Evolutionary conservation across 495 filamentous ascomycete genomes (phyloP).

Genomic region (Talaromyces stipitatus): DNA sequence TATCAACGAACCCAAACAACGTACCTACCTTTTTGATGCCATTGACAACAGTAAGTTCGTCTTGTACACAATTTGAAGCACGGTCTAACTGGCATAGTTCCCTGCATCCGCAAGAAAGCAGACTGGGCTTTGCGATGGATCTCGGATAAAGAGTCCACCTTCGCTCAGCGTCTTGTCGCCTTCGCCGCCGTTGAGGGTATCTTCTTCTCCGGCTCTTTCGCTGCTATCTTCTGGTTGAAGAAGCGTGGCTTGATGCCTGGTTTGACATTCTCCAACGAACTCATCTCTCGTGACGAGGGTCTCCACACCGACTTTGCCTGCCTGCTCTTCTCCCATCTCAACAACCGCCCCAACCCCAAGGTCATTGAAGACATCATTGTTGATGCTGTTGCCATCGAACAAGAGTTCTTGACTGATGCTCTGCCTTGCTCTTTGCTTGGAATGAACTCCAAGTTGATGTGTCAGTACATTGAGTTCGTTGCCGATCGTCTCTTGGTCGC

Average conservation of each 20-base stretch:
- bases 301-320: constrained; percentile 99
- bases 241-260: constrained; percentile 99
- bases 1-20: constrained; percentile 96
- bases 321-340: constrained; percentile 90
- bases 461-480: constrained; percentile 99
- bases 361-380: constrained; percentile 80
- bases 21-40: constrained; percentile 92
- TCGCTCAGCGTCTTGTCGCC: constrained; percentile 90
- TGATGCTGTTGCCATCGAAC: constrained; percentile 89
- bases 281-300: constrained; percentile 98
- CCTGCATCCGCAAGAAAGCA: constrained; percentile 94
- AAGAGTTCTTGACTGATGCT: constrained; percentile 96
- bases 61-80: neutral
- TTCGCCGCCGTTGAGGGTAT: constrained; percentile 98
- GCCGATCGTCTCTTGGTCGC: constrained; percentile 89
- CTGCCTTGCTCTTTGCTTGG: constrained; percentile 86
- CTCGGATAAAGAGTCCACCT: constrained; percentile 81
- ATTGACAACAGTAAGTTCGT: constrained; percentile 80
- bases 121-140: constrained; percentile 98
- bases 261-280: constrained; percentile 97
- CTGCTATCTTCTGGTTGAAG: constrained; percentile 99
- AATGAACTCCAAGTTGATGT: constrained; percentile 97
- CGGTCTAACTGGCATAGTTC: constrained; percentile 49
- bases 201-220: constrained; percentile 99
- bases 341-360: constrained; percentile 77